Base-by-base conservation (phyloP, 345 rosid species). In the Acer negundo region DNA sequence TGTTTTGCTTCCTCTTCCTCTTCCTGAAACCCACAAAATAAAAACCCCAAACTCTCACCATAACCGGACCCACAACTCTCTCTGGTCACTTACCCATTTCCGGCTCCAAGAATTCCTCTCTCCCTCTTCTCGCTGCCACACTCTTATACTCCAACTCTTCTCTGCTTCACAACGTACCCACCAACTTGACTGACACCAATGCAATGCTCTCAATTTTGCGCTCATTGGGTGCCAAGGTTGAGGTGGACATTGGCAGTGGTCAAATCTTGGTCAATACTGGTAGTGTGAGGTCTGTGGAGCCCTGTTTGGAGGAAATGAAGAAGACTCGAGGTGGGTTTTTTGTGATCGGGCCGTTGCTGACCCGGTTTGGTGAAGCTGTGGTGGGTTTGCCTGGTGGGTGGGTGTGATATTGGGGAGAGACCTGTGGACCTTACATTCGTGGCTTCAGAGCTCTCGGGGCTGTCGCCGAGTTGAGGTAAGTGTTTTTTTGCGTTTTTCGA, bases 321-420 rank as follows among this genome's bases (percentile, higher is more conserved):
- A 78, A 74, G 75, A 74, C 75, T 63, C 74, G 84, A 69, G 81
- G 84, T 64, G 84, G 84, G 47, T 78, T 81, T 58, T 83, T 76
- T n/a, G 81, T 80, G 46, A 73, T 81, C 9, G 85, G 87, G 13
- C 81, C 84, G 35, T 38, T 81, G 74, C 19, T 84, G 55, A 77
- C 77, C 10, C 75, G 81, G 49, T 84, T 84, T 63, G 85, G 85
- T 5, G 81, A 81, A 70, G 83, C 85, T 10, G 62, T 63, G 1
- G 83, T 81, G 75, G 79, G 70, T 7, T 73, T 84, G 77, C 85
- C 85, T 1, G 83, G 87, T 44, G 87, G 83, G 87, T 44, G 87
- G 87, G 63, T 84, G 85, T 71, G 79, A 84, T 28, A 84, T 81
- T 71, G 85, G 83, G 70, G 28, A 64, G 12, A 74, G 87, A 44